A percentile compares a stretch with the other conserved stretches of the same genome.
Evolutionary conservation across 805 yeast species (phyloP).

Genomic region (Metschnikowia shivogae): DNA sequence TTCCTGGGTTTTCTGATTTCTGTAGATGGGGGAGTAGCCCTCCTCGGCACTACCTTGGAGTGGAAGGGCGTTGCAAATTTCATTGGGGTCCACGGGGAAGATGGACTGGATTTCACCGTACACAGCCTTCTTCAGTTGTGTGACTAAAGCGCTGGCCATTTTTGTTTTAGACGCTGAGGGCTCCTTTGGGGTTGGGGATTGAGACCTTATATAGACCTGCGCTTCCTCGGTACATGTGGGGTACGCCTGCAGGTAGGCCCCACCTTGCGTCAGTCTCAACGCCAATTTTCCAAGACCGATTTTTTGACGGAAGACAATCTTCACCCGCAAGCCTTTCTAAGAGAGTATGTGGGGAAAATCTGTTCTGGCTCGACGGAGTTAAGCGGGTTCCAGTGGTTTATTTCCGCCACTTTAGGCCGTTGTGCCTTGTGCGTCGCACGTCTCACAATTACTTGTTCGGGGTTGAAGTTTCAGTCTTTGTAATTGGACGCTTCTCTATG

Average conservation of each 20-base stretch:
- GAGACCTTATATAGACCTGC: background rate
- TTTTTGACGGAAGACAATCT: too few species aligned
- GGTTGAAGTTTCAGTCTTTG: too few species aligned
- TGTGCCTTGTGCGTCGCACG: too few species aligned
- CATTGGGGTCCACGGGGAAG: constrained; percentile 8
- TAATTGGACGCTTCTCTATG: too few species aligned
- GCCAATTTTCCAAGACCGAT: too few species aligned
- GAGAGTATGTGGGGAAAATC: too few species aligned
- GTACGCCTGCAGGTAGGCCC: background rate
- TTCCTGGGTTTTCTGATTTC: constrained; percentile 11
- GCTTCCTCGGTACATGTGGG: constrained; percentile 3
- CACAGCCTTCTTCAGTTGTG: constrained; percentile 6
- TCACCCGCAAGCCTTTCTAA: too few species aligned
- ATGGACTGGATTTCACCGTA: constrained; percentile 5
- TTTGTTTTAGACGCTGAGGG: background rate
- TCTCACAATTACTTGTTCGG: too few species aligned
- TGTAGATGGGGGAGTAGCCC: constrained; percentile 15
- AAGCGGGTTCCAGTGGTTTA: too few species aligned
- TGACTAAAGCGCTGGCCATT: constrained; percentile 7
- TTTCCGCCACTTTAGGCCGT: too few species aligned
- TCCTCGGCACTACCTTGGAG: constrained; percentile 11
- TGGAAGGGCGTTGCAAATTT: constrained; percentile 10
- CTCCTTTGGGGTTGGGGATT: background rate
- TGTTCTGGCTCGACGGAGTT: too few species aligned
- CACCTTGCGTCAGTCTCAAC: too few species aligned